Evolutionary conservation across 2,329 filamentous ascomycete species (phyloP).

Genomic region (Scopulariopsis brevicaulis): DNA sequence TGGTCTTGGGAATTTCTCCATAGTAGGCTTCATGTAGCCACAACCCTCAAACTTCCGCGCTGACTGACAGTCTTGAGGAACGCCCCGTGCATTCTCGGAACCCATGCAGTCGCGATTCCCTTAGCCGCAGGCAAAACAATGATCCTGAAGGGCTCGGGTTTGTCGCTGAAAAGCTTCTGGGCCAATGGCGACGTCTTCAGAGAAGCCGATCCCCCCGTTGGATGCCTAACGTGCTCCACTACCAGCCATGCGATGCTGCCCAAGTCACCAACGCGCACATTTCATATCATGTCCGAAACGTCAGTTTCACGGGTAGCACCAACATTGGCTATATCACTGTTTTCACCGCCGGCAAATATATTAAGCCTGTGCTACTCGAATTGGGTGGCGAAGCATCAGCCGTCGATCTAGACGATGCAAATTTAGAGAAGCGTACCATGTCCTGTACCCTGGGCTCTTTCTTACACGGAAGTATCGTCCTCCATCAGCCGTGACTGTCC

Average conservation of each 20-base stretch:
- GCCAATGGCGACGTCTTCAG: conserved; percentile 52
- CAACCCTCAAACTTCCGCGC: background rate
- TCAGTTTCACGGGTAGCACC: conserved; percentile 80
- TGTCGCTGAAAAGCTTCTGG: conserved; percentile 52
- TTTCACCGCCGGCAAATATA: conserved; percentile 53
- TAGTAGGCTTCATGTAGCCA: conserved; percentile 41
- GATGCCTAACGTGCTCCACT: conserved; percentile 64
- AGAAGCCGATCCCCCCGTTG: conserved; percentile 65
- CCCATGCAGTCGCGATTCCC: conserved; percentile 46
- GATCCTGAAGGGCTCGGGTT: conserved; percentile 61
- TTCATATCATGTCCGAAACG: conserved; percentile 59
- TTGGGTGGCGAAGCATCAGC: conserved; percentile 73
- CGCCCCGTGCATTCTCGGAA: conserved; percentile 41
- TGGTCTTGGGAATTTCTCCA: conserved; percentile 67
- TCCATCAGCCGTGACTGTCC: background rate
- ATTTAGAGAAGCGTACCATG: conserved; percentile 58
- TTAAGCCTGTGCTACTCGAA: conserved; percentile 74
- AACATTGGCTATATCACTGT: conserved; percentile 63
- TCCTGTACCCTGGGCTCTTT: conserved; percentile 62
- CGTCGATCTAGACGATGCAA: conserved; percentile 70
- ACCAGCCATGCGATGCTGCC: conserved; percentile 53
- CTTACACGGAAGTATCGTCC: conserved; percentile 32
- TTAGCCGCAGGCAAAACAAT: conserved; percentile 70
- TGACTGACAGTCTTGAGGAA: conserved; percentile 29
- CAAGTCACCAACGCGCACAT: conserved; percentile 58